Evolutionary conservation across 108 stramenopile genomes (phyloP), one percentile per base, ranked within the genome.

Genomic region (Cyclotella cryptica): DNA sequence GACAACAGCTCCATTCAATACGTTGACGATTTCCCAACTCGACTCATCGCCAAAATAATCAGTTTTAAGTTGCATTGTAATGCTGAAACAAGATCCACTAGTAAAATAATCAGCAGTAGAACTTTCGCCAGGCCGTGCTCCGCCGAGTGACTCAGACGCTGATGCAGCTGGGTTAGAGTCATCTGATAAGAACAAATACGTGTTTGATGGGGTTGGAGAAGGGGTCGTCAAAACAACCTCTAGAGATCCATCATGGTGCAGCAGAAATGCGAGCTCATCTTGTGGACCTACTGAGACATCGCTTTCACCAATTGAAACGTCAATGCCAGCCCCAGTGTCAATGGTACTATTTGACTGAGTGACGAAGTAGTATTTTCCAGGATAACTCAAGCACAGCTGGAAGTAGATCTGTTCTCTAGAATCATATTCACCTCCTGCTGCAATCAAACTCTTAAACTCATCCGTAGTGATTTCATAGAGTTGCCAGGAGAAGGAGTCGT

Each of bases 331-430:
- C 2, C 60, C 60, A 61, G 60, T 35, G 12, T 61, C 60, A 24
- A 24, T 22, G 13, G 60, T 61, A 13, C 7, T 12, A 39, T 61
- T 61, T 39, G 64, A 44, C 11, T 22, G 44, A 17, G 64, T 65
- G 12, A n/a, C 18, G 45, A 65, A 65, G 19, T 11, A 29, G 24
- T 65, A 65, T 3, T 44, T 65, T 22, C 64, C 64, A 45, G 64
- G 64, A 45, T 65, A 65, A 24, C 24, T 24, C 43, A 65, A 65
- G 24, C 64, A 65, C 44, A 65, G 19, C 45, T 65, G 64, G 45
- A 65, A 65, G 24, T 41, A 3, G 8, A 65, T 27, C 24, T 26
- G 29, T 4, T 44, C 64, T 26, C 45, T 65, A 1, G 64, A 27
- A 14, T 47, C 43, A 29, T 65, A 65, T 45, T 65, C 43, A 10